Evolutionary conservation across 805 yeast genomes (phyloP).

Genomic region (Candida palmyrensis): DNA sequence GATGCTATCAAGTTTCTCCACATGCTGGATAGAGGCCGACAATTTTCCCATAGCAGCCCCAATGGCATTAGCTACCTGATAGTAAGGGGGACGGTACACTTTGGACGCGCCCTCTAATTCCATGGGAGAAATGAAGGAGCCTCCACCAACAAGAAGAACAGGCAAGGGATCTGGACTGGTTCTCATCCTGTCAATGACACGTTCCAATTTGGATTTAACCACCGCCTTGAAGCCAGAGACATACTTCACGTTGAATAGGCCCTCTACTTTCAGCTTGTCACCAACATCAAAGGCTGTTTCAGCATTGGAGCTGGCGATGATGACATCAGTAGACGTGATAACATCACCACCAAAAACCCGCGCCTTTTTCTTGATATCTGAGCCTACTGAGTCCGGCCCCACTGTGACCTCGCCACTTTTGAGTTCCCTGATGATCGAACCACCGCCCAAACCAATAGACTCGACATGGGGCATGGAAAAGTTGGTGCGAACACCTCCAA

Average conservation of each 20-base stretch:
- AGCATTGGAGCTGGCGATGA: conserved; percentile 14
- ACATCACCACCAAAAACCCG: conserved; percentile 39
- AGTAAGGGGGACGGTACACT: conserved; percentile 37
- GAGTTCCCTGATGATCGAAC: conserved; percentile 38
- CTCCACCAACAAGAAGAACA: conserved; percentile 46
- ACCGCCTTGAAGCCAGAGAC: conserved; percentile 8
- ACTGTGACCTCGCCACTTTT: conserved; percentile 18
- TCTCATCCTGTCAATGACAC: conserved; percentile 40
- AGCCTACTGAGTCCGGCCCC: conserved; percentile 48
- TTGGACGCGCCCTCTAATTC: conserved; percentile 39
- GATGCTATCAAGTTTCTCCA: conserved; percentile 8
- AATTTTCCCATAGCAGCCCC: conserved; percentile 47
- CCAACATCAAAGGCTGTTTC: conserved; percentile 17
- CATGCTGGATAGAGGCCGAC: conserved; percentile 22
- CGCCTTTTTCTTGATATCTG: conserved; percentile 29
- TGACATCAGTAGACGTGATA: conserved; percentile 36
- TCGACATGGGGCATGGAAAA: conserved; percentile 49
- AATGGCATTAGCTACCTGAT: conserved; percentile 45
- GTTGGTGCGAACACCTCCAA: conserved; percentile 47
- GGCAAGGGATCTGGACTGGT: conserved; percentile 40
- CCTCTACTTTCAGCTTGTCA: conserved; percentile 14
- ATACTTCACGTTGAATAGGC: conserved; percentile 7
- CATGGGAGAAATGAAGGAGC: conserved; percentile 37
- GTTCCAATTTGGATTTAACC: conserved; percentile 27
- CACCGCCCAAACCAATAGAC: conserved; percentile 48